Conservation (phyloP, 257 asterid genomes). For the Fraxinus excelsior region DNA sequence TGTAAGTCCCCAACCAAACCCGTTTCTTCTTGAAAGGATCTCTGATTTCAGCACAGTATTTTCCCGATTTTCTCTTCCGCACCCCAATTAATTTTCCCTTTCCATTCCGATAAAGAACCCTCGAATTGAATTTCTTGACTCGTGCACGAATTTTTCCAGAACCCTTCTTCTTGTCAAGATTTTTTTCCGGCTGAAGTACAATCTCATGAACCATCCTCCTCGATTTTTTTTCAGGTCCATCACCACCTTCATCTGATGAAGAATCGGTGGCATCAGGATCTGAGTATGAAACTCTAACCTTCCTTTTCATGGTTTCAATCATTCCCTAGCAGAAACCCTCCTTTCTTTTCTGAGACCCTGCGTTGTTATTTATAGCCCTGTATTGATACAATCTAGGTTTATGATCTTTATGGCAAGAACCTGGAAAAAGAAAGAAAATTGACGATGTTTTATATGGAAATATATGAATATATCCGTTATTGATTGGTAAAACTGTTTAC, state of each 20-base stretch:
- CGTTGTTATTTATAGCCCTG: background rate
- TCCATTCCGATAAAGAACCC: background rate
- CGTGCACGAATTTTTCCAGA: background rate
- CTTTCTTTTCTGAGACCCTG: background rate
- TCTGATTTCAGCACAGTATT: constrained; percentile 38
- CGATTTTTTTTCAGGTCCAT: constrained; percentile 16
- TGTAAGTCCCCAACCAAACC: constrained; percentile 47
- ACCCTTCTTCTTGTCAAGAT: background rate
- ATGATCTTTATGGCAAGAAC: background rate
- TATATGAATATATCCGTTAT: background rate
- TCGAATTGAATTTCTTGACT: background rate
- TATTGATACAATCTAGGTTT: background rate
- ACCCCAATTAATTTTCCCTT: constrained; percentile 31
- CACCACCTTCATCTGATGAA: constrained; percentile 47
- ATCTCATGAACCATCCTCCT: constrained; percentile 44
- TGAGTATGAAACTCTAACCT: constrained; percentile 36
- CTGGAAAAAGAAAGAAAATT: background rate
- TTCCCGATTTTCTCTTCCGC: constrained; percentile 37
- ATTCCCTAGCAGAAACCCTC: background rate
- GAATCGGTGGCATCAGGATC: constrained; percentile 69
- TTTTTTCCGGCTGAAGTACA: background rate
- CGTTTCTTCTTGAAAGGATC: constrained; percentile 39
- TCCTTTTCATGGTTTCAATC: constrained; percentile 7
- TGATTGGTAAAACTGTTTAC: background rate
- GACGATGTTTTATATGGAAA: background rate